A percentile compares a stretch with the other conserved stretches of the same genome.
Evolutionary conservation across 768 basidiomycete genomes (phyloP).

Genomic region (Daedaleopsis sinensis): DNA sequence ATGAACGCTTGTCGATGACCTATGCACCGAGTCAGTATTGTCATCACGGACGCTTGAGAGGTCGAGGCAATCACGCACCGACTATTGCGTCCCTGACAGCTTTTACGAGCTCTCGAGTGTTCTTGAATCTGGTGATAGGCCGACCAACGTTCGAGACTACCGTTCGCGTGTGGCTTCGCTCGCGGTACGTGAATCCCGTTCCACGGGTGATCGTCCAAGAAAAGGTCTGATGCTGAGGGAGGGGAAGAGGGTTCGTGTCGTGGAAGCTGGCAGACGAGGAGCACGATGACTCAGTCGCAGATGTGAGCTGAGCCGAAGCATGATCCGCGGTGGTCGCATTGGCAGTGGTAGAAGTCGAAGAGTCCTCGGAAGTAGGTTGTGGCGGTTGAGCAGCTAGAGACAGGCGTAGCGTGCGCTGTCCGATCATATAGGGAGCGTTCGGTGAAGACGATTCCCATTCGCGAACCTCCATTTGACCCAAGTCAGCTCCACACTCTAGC

Average conservation of each 20-base stretch:
- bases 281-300: neutral
- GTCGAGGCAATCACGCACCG: neutral
- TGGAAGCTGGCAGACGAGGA: neutral
- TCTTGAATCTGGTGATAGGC: conserved; percentile 5
- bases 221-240: conserved; percentile 13
- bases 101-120: neutral
- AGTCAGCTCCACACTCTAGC: conserved; percentile 8
- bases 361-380: neutral
- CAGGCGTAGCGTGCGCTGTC: neutral
- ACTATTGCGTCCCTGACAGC: conserved; percentile 8
- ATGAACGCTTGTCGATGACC: conserved; percentile 10
- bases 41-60: neutral
- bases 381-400: neutral
- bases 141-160: conserved; percentile 9
- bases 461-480: conserved; percentile 1
- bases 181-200: neutral
- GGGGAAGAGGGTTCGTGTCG: neutral
- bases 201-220: neutral
- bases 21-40: neutral
- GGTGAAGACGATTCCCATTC: conserved; percentile 2
- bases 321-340: no score
- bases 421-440: neutral
- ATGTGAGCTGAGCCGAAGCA: no score
- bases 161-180: conserved; percentile 18
- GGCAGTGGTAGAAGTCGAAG: neutral